Percentiles rank a stretch among this genome's conserved stretches.
phyloP scores from a whole-genome alignment of 352 stramenopile genomes.

The Blastocystis sp. region DNA sequence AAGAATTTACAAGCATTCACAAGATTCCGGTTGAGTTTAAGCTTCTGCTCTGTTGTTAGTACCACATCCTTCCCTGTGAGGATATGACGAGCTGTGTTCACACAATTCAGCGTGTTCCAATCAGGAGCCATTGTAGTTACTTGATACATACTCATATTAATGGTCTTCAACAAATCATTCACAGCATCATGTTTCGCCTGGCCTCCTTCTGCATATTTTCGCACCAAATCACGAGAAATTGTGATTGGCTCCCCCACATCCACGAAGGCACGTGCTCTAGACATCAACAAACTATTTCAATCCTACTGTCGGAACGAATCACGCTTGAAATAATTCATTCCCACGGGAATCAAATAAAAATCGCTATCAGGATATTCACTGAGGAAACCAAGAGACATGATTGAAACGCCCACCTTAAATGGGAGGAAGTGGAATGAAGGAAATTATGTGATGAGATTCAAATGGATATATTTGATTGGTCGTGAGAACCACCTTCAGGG shows the following conservation, averaged over 20 bases:
- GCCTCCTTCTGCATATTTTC: conserved; percentile 1
- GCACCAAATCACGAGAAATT: background rate
- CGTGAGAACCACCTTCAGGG: conserved; percentile 63
- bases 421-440: conserved; percentile 57
- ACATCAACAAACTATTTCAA: background rate
- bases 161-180: conserved; percentile 41
- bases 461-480: conserved; percentile 66
- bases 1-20: conserved; percentile 20
- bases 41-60: conserved; percentile 57
- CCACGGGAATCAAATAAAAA: conserved; percentile 63
- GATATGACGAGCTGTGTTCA: conserved; percentile 56
- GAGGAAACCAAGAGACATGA: conserved; percentile 62
- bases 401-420: conserved; percentile 59
- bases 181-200: conserved; percentile 21
- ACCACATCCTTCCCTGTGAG: conserved; percentile 14
- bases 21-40: conserved; percentile 49
- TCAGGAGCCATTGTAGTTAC: conserved; percentile 65
- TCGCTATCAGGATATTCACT: conserved; percentile 34
- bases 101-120: conserved; percentile 55
- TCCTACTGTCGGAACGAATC: conserved; percentile 52
- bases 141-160: conserved; percentile 62
- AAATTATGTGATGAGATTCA: background rate
- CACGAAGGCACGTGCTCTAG: conserved; percentile 54
- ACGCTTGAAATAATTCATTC: conserved; percentile 68
- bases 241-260: conserved; percentile 59